Percentiles rank a stretch among this genome's conserved stretches.
phyloP scores from a whole-genome alignment of 345 rosid species.

The Rhodomyrtus tomentosa region DNA sequence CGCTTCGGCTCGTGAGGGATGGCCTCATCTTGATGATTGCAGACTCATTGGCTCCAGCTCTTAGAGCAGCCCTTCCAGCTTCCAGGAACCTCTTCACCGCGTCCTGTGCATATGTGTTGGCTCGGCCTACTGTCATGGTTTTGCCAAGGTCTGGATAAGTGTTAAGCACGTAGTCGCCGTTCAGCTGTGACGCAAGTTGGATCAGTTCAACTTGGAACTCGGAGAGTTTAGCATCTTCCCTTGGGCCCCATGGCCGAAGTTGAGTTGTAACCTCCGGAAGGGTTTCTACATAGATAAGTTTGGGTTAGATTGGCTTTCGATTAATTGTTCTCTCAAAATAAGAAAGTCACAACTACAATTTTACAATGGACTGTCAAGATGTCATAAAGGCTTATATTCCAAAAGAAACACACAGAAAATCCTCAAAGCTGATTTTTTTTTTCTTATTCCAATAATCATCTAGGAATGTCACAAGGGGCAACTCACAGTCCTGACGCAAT shows the following conservation, averaged over 20 bases:
- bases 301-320: neutral
- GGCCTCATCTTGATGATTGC: slow-evolving; percentile 87
- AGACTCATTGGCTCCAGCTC: slow-evolving; percentile 93
- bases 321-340: neutral
- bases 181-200: slow-evolving; percentile 95
- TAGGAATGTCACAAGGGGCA: neutral
- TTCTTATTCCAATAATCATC: neutral
- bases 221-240: slow-evolving; percentile 58
- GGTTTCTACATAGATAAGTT: slow-evolving; percentile 40
- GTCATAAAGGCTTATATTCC: neutral
- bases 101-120: slow-evolving; percentile 75
- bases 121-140: slow-evolving; percentile 79
- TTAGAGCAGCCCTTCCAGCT: slow-evolving; percentile 80
- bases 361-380: neutral
- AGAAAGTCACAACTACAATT: neutral
- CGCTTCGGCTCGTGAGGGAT: slow-evolving; percentile 53
- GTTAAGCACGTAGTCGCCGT: slow-evolving; percentile 73
- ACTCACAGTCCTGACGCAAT: neutral
- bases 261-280: slow-evolving; percentile 50
- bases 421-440: neutral
- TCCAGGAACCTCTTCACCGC: slow-evolving; percentile 88
- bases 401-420: neutral
- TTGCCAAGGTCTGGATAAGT: slow-evolving; percentile 82
- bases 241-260: slow-evolving; percentile 71
- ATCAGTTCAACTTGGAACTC: slow-evolving; percentile 92